A percentile compares a stretch with the other conserved stretches of the same genome.
phyloP scores from a whole-genome alignment of 352 stramenopile species.

The Pythium biforme region DNA sequence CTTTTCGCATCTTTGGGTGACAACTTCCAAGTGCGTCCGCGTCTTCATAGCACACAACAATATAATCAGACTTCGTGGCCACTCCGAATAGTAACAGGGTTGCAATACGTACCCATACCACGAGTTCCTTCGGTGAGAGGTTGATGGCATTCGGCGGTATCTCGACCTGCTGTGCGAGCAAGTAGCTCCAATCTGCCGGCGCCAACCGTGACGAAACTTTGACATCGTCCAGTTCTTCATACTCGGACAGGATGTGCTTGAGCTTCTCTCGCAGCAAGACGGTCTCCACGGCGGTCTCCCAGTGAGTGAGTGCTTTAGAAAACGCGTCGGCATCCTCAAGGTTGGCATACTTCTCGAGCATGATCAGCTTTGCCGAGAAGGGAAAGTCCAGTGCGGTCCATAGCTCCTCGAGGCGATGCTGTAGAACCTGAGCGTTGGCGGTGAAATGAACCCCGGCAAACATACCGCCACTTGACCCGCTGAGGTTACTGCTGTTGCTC shows the following conservation, averaged over 20 bases:
- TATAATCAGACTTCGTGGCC: background rate
- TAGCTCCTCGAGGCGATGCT: slow-evolving; percentile 53
- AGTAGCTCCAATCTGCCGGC: slow-evolving; percentile 35
- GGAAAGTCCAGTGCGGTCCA: slow-evolving; percentile 61
- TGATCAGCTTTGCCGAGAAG: slow-evolving; percentile 55
- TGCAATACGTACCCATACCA: slow-evolving; percentile 44
- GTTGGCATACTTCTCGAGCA: slow-evolving; percentile 63
- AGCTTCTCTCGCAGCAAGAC: slow-evolving; percentile 54
- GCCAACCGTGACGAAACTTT: slow-evolving; percentile 33
- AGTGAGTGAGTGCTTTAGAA: slow-evolving; percentile 37
- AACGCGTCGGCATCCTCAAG: slow-evolving; percentile 49
- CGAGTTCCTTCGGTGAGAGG: slow-evolving; percentile 16
- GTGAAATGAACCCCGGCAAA: slow-evolving; percentile 27
- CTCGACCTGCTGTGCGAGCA: slow-evolving; percentile 39
- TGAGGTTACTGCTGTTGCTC: slow-evolving; percentile 25
- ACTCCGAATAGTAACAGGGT: too few species aligned
- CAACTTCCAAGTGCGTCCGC: slow-evolving; percentile 33
- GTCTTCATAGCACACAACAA: slow-evolving; percentile 27
- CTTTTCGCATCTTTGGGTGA: slow-evolving; percentile 47
- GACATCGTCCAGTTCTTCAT: slow-evolving; percentile 34
- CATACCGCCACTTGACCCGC: slow-evolving; percentile 13
- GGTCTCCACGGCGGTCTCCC: slow-evolving; percentile 41
- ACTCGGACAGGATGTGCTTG: slow-evolving; percentile 37
- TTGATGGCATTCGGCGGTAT: slow-evolving; percentile 18
- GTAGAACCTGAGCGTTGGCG: slow-evolving; percentile 44